Evolutionary conservation across 2,329 filamentous ascomycete genomes (phyloP).

Genomic region (Hymenoscyphus linearis): DNA sequence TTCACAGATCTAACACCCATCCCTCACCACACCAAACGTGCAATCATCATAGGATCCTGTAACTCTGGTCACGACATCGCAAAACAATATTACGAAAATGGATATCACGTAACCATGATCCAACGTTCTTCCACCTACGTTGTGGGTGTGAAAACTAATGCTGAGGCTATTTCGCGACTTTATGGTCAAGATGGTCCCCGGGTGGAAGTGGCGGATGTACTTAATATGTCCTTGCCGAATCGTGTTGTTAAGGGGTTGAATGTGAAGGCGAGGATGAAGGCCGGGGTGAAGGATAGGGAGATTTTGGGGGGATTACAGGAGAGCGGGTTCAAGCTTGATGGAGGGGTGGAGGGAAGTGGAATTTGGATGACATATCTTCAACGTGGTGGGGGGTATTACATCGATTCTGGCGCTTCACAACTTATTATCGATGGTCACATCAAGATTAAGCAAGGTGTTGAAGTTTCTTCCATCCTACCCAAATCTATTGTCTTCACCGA

Average conservation of each 20-base stretch:
- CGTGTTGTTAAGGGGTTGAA: conserved; percentile 57
- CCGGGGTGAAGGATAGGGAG: conserved; percentile 34
- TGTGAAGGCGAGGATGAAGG: conserved; percentile 37
- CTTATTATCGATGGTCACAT: conserved; percentile 51
- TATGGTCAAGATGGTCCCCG: conserved; percentile 37
- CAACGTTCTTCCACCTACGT: conserved; percentile 64
- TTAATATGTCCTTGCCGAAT: conserved; percentile 50
- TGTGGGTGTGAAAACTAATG: conserved; percentile 46
- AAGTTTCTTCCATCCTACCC: conserved; percentile 40
- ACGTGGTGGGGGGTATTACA: conserved; percentile 54
- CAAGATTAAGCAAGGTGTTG: conserved; percentile 43
- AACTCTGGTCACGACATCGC: conserved; percentile 67
- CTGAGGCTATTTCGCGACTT: conserved; percentile 40
- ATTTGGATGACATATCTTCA: conserved; percentile 55
- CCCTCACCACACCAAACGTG: conserved; percentile 49
- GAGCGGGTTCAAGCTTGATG: conserved; percentile 54
- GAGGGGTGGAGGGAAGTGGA: conserved; percentile 49
- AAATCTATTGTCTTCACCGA: conserved; percentile 38
- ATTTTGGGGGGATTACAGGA: conserved; percentile 45
- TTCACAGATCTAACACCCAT: conserved; percentile 46
- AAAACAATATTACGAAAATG: conserved; percentile 62
- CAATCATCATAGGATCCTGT: conserved; percentile 61
- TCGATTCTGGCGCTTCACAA: conserved; percentile 48
- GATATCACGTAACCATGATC: conserved; percentile 63
- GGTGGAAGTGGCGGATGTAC: conserved; percentile 61